Base-by-base conservation (phyloP, 2,329 filamentous ascomycete genomes). In the Zarea fungicola region DNA sequence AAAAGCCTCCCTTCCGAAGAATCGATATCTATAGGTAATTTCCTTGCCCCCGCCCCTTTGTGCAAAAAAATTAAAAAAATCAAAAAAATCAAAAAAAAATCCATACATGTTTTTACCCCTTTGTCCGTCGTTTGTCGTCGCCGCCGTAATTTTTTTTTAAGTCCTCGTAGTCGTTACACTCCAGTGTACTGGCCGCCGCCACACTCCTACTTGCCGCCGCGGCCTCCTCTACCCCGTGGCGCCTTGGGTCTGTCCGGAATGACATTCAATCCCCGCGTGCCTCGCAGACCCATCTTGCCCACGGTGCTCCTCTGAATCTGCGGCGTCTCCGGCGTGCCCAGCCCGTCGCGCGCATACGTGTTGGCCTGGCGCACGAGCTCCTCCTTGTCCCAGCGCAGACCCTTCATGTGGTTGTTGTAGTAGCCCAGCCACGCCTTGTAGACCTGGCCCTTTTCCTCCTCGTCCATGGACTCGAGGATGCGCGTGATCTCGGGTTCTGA, bases 361-460 rank as follows among this genome's bases (percentile, higher is more conserved):
- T 82, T 82, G 36, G 67, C 78, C 54, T 77, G 64, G 6, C 60
- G 55, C 1, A 83, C 79, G 5, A 82, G 61, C 43, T 69, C 60
- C 14, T 62, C 62, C 55, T 68, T 66, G 52, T 65, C 63, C 71
- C 71, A 74, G 52, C 57, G 62, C 41, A 74, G 57, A 10, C 60
- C 55, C 62, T 76, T 79, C 44, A 70, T 55, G 57, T 73, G 69
- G 48, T 66, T 69, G 58, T 79, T 80, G 65, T 74, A 74, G 71
- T 78, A 72, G 49, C 77, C 78, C 9, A 81, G 63, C 76, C 77
- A 81, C 4, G 74, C 75, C 59, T 78, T 74, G 63, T 82, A 83
- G 3, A 71, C 68, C 57, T 72, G 77, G 13, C 61, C 62, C 50
- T 74, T 72, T 18, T 67, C 63, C 0, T 68, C 62, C 18, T 71